Base-by-base conservation (phyloP, 768 basidiomycete species). In the Tremella fuciformis region DNA sequence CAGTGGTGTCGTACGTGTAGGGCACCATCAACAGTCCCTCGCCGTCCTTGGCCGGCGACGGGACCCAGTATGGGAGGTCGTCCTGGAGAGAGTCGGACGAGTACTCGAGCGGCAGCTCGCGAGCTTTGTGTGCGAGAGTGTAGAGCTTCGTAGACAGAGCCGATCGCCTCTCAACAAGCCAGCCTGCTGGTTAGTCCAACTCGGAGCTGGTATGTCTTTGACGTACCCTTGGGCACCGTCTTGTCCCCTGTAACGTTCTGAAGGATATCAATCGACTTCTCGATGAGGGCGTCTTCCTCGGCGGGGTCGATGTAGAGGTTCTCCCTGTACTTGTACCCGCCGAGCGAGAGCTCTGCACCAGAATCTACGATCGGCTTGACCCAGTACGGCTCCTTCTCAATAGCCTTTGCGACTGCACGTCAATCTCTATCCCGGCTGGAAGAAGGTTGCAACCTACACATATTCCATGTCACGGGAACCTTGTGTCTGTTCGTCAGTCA, bases 161-260 rank as follows among this genome's bases (percentile, higher is more conserved):
- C 8, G 63, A 64, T 19, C 57, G 38, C 18, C 67, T 54, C 24
- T 59, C 65, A 39, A 64, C 53, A 15, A 64, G 37, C 68, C 68
- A 70, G 16, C 60, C 68, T 66, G 46, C 40, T 21, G 6, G 42
- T 46, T 4, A 46, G 42, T 15, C 22, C 22, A 15, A 22, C 22
- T 22, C n/a, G 16, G 4, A 8, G 16, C 4, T 8, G n/a, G 8
- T 4, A 46, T 46, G 22, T 22, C 42, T 46, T 46, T 15, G 38
- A 39, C 57, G 18, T 16, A 69, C 67, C 67, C 37, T 58, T 55
- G 4, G 67, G 67, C 19, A 69, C 22, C 2, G 59, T 60, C 47
- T 62, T 65, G 52, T 70, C 65, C 24, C 68, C 68, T 0, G 65
- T 67, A 11, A 67, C 51, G 48, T 64, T 55, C 44, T 73, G 58